A percentile compares a stretch with the other conserved stretches of the same genome.
Conservation (phyloP, 441 rosid species). For the Gossypium schwendimanii region DNA sequence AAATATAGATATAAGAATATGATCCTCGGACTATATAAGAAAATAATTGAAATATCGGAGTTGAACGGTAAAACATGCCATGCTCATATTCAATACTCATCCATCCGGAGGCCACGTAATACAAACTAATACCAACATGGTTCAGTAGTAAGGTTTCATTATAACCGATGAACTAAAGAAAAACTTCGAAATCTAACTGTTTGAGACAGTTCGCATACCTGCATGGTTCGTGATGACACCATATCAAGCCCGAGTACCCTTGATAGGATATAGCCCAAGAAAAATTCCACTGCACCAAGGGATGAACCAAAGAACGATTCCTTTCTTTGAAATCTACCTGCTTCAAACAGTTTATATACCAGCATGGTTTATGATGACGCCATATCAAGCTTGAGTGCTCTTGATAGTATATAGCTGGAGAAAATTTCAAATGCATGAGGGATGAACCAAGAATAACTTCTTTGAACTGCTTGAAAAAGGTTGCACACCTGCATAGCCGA, state of each 20-base stretch:
- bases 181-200: not conserved
- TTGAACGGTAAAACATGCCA: too few relatives aligned
- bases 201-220: not conserved
- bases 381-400: slow-evolving; percentile 48
- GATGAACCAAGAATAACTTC: not conserved
- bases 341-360: slow-evolving; percentile 27
- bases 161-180: not conserved
- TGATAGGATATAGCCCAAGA: not conserved
- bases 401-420: not conserved
- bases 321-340: not conserved
- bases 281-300: not conserved
- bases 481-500: not conserved
- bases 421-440: not conserved
- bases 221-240: not conserved
- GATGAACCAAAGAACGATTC: not conserved
- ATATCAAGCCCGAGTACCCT: not conserved
- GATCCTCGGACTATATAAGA: too few relatives aligned
- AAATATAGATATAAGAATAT: too few relatives aligned
- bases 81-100: too few relatives aligned
- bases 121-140: too few relatives aligned
- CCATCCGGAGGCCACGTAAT: too few relatives aligned
- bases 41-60: too few relatives aligned
- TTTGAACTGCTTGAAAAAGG: not conserved
- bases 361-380: slow-evolving; percentile 74
- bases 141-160: too few relatives aligned